Evolutionary conservation across 495 filamentous ascomycete species (phyloP), one percentile per base, ranked within the genome.

Genomic region (Annulohypoxylon bovei): DNA sequence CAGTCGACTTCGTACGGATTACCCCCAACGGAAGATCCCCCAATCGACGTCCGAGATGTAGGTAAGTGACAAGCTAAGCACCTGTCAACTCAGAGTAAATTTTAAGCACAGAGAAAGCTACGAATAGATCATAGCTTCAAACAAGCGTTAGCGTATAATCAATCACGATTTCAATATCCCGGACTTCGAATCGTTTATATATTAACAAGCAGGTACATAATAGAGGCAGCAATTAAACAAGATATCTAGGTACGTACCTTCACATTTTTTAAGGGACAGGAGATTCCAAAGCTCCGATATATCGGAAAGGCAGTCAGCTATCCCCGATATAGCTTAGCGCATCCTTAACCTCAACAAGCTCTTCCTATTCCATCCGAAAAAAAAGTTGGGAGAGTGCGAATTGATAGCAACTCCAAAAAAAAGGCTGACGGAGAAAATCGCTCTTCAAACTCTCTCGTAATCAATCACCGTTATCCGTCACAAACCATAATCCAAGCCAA

Each of bases 311-410:
- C 16, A 55, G 4, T 33, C 4, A 0, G 7, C 68, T 68, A 74
- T 40, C 0, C 71, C 52, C 2, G n/a, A 62, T 50, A 6, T 0
- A 27, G 75, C 11, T 27, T 77, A 75, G 72, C 60, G 25, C 3
- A 37, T 35, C 50, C 35, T 37, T 32, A 40, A 37, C 32, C 75
- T 67, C 75, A 76, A 75, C 75, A 76, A 75, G 72, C 66, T 70
- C 44, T 62, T 69, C 68, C 66, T 62, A 60, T 56, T 70, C 55
- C 49, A 67, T 62, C 60, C 62, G 66, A 67, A 53, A 75, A 75
- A 76, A 75, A 72, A 68, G 72, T 76, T 73, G 75, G 72, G 72
- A 68, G 56, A 53, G n/a, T 47, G 67, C 69, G 65, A 67, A 68
- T 65, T 68, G 65, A 50, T 50, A 63, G 39, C 67, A 71, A 66